phyloP scores from a whole-genome alignment of 805 yeast genomes.

The Saccharomycopsis synnaedendra region DNA sequence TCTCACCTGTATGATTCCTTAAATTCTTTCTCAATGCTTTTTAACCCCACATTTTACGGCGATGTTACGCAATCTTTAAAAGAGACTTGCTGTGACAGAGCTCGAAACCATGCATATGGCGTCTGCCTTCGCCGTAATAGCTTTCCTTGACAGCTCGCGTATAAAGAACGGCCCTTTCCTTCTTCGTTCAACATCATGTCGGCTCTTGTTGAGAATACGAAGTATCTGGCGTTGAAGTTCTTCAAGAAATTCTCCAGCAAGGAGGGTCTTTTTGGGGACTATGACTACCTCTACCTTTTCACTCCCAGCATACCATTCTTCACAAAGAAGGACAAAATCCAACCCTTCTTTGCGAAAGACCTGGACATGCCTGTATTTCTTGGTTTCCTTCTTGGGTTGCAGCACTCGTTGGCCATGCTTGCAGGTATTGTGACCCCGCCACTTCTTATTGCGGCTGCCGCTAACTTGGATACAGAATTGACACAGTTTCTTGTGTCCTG shows the following conservation, averaged over 20 bases:
- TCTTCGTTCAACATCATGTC: too few relatives aligned
- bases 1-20: too few relatives aligned
- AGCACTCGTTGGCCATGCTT: conserved; percentile 82
- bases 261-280: conserved; percentile 80
- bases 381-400: conserved; percentile 72
- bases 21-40: too few relatives aligned
- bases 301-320: conserved; percentile 70
- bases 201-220: neutral
- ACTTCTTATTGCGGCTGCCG: conserved; percentile 51
- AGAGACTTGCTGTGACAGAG: too few relatives aligned
- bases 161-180: too few relatives aligned
- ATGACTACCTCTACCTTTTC: conserved; percentile 71
- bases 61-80: too few relatives aligned
- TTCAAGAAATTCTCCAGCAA: conserved; percentile 48
- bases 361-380: conserved; percentile 72
- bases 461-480: conserved; percentile 38
- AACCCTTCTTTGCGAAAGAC: conserved; percentile 77
- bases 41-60: too few relatives aligned
- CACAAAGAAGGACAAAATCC: conserved; percentile 33
- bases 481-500: conserved; percentile 63
- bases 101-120: too few relatives aligned
- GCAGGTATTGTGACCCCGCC: conserved; percentile 89
- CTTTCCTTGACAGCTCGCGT: too few relatives aligned
- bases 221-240: conserved; percentile 15
- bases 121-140: too few relatives aligned